Evolutionary conservation across 2,329 filamentous ascomycete species (phyloP).

Genomic region (Fusarium continuum): DNA sequence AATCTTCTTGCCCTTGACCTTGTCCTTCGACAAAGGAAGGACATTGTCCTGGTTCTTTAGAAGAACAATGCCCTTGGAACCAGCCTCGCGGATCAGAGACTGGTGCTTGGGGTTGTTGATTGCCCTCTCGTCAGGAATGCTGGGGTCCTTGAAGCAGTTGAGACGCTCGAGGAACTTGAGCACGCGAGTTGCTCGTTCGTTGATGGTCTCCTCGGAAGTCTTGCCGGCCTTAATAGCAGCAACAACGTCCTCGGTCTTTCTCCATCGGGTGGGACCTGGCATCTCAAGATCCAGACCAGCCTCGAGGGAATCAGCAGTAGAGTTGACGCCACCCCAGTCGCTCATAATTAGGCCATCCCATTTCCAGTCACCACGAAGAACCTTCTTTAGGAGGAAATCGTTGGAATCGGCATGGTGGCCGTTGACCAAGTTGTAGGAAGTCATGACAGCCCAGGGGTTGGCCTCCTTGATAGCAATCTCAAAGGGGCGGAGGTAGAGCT

Average conservation of each 20-base stretch:
- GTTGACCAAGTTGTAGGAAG: conserved; percentile 52
- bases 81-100: conserved; percentile 44
- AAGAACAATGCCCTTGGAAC: conserved; percentile 66
- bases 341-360: conserved; percentile 50
- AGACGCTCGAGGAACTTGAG: conserved; percentile 43
- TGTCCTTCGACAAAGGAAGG: conserved; percentile 61
- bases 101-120: conserved; percentile 48
- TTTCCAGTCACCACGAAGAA: conserved; percentile 57
- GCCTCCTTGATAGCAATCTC: conserved; percentile 53
- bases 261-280: conserved; percentile 49
- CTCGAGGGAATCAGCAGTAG: conserved; percentile 47
- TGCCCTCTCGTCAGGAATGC: conserved; percentile 42
- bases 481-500: conserved; percentile 51
- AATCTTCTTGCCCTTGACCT: conserved; percentile 46
- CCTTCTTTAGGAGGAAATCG: conserved; percentile 42
- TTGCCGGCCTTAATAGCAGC: conserved; percentile 46
- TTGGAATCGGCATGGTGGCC: conserved; percentile 48
- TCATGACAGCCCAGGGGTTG: conserved; percentile 52
- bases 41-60: conserved; percentile 69
- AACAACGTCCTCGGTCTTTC: conserved; percentile 43
- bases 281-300: conserved; percentile 49
- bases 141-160: conserved; percentile 44
- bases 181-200: conserved; percentile 45
- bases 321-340: conserved; percentile 53
- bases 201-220: conserved; percentile 43